Conservation (phyloP, 306 rosid genomes). For the Rosa rugosa region DNA sequence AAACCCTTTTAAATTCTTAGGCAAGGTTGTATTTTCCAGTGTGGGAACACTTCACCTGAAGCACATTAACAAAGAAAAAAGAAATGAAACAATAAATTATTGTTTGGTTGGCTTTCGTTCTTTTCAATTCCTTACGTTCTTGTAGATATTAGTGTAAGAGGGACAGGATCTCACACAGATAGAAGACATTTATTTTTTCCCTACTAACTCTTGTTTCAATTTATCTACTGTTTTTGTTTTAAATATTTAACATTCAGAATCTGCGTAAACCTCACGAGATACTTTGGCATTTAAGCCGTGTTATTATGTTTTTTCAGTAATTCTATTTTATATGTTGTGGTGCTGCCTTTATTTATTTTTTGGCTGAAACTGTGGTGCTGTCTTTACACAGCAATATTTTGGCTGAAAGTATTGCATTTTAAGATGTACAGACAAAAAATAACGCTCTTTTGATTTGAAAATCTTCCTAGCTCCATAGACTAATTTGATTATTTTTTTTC, state of each 20-base stretch:
- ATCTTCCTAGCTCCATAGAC: neutral
- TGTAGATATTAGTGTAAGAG: no score
- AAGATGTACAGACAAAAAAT: neutral
- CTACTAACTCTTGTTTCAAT: no score
- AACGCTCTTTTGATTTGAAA: neutral
- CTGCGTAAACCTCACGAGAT: neutral
- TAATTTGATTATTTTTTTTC: neutral
- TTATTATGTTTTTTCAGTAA: neutral
- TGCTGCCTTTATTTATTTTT: neutral
- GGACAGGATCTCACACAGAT: no score
- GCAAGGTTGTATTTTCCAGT: neutral
- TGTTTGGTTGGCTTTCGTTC: no score
- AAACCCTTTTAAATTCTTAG: neutral
- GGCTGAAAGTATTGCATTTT: neutral
- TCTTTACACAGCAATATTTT: neutral
- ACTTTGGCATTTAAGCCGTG: neutral
- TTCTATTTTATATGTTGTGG: neutral
- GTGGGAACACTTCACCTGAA: neutral
- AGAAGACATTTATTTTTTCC: no score
- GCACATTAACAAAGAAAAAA: no score
- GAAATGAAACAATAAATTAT: no score
- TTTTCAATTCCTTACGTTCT: no score
- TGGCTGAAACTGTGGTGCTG: neutral
- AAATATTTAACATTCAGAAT: no score
- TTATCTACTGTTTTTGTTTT: no score